A percentile compares a stretch with the other conserved stretches of the same genome.
Evolutionary conservation across 495 filamentous ascomycete species (phyloP).

Genomic region (Podospora didyma): DNA sequence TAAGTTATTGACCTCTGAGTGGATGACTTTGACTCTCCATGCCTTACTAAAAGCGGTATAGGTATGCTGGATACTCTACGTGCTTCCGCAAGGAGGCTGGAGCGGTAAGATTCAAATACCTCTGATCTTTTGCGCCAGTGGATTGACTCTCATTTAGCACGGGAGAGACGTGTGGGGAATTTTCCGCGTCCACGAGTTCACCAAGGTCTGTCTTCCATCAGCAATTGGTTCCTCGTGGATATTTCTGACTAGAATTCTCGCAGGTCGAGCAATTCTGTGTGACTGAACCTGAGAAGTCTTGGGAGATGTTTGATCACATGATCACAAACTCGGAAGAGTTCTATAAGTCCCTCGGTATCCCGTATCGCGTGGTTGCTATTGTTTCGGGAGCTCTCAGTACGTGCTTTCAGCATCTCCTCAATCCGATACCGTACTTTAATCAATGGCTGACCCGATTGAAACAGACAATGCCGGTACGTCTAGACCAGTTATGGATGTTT

Average conservation of each 20-base stretch:
- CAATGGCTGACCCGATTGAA: constrained; percentile 3
- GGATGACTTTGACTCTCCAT: constrained; percentile 22
- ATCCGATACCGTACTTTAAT: neutral
- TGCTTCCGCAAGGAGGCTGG: constrained; percentile 96
- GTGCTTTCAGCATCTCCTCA: neutral
- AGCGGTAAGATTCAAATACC: constrained; percentile 24
- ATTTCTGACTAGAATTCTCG: neutral
- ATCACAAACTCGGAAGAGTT: constrained; percentile 87
- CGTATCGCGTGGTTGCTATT: constrained; percentile 87
- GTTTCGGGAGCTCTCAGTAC: constrained; percentile 82
- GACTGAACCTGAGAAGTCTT: constrained; percentile 90
- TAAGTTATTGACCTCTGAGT: constrained; percentile 27
- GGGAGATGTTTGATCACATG: constrained; percentile 92
- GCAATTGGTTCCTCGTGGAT: neutral
- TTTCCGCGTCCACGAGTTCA: constrained; percentile 97
- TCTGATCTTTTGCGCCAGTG: neutral
- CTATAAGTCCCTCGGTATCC: constrained; percentile 82
- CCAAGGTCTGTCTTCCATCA: constrained; percentile 59
- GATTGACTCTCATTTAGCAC: constrained; percentile 42
- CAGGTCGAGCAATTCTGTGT: constrained; percentile 82
- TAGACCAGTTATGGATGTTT: neutral
- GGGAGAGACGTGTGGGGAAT: constrained; percentile 98
- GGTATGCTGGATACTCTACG: constrained; percentile 87
- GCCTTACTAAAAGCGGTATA: neutral
- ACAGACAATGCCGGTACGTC: constrained; percentile 20